Evolutionary conservation across 306 rosid species (phyloP), one percentile per base, ranked within the genome.

Genomic region (Trifolium repens): DNA sequence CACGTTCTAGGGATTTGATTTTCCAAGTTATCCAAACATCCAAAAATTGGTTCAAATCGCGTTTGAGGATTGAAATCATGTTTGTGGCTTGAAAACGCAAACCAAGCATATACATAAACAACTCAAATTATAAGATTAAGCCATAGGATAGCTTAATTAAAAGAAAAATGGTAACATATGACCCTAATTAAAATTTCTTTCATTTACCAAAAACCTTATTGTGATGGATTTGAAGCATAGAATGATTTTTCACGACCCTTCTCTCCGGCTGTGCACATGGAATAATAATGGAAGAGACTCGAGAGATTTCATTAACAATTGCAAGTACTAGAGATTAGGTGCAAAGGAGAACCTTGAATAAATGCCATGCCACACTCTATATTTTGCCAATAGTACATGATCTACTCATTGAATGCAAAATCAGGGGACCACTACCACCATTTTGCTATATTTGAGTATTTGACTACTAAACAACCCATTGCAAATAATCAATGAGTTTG

Each of bases 391-490:
- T 32, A 54, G 69, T 44, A 44, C 80, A 61, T 61, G 27, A 73
- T 78, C 69, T 74, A 69, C 13, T 55, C 64, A 68, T 82, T 69
- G 1, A 78, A 62, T 34, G 72, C 44, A 72, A 59, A 59, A 67
- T 53, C 49, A n/a, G 7, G 14, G 71, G 85, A 78, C 86, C 34
- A 17, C 65, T 50, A 17, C 42, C 47, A 13, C 76, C 61, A 26
- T 73, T 67, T 62, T 75, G 68, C 39, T 81, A 6, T 27, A 81
- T 69, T 81, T 81, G 78, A 76, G 4, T 27, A 81, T 69, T 81
- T 81, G 78, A 76, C 79, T 14, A 44, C 4, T 65, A 65, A 15
- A 60, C 61, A 54, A 39, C 47, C 3, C 16, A 64, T 16, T 10
- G 15, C 72, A 34, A 32, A 30, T 62, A 0, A 27, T 15, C 59